Evolutionary conservation across 2,329 filamentous ascomycete species (phyloP).

Genomic region (Boeremia lycopersici): DNA sequence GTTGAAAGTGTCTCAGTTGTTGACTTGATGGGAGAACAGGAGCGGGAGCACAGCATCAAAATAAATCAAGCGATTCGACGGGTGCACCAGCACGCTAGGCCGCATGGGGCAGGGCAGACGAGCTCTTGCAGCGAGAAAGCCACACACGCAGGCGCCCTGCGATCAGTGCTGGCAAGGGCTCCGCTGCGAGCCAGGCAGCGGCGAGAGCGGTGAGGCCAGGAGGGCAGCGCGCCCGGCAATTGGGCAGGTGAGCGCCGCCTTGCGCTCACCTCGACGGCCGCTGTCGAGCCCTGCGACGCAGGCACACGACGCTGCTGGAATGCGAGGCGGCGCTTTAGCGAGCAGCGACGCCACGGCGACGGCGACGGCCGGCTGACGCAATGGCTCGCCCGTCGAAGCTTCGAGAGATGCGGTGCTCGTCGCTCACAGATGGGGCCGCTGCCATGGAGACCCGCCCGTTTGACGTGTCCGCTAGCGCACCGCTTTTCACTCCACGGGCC

Average conservation of each 20-base stretch:
- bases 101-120: slow-evolving; percentile 35
- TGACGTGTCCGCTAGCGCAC: slow-evolving; percentile 39
- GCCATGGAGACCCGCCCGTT: slow-evolving; percentile 30
- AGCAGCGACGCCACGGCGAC: slow-evolving; percentile 17
- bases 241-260: background rate
- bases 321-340: slow-evolving; percentile 10
- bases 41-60: slow-evolving; percentile 34
- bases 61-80: slow-evolving; percentile 28
- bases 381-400: slow-evolving; percentile 5
- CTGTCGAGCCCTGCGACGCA: background rate
- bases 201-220: slow-evolving; percentile 13
- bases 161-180: slow-evolving; percentile 12
- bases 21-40: slow-evolving; percentile 42
- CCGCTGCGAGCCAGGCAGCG: slow-evolving; percentile 10
- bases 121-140: slow-evolving; percentile 26
- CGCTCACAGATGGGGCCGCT: slow-evolving; percentile 11
- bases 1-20: slow-evolving; percentile 36
- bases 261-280: background rate
- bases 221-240: background rate
- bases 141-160: slow-evolving; percentile 15
- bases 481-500: slow-evolving; percentile 22
- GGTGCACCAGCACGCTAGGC: slow-evolving; percentile 29
- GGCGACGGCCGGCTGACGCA: slow-evolving; percentile 4
- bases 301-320: slow-evolving; percentile 5
- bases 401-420: slow-evolving; percentile 14